Percentiles rank a stretch among this genome's conserved stretches.
phyloP scores from a whole-genome alignment of 768 basidiomycete genomes.

The Kwoniella botswanensis region DNA sequence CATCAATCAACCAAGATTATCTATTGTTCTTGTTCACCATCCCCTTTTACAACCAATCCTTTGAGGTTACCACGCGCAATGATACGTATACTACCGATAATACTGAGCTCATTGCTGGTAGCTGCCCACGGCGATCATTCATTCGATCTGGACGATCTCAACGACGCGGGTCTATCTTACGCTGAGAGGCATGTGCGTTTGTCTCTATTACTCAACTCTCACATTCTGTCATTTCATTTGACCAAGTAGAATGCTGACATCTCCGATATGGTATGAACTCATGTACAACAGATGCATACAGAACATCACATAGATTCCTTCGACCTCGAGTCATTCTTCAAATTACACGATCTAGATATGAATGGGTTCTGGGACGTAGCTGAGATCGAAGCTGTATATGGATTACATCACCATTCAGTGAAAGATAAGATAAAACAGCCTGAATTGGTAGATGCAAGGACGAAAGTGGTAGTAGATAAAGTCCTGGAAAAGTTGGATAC shows the following conservation, averaged over 20 bases:
- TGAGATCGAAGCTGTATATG: slow-evolving; percentile 95
- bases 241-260: neutral
- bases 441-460: slow-evolving; percentile 80
- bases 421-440: slow-evolving; percentile 68
- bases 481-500: slow-evolving; percentile 76
- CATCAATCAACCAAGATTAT: neutral
- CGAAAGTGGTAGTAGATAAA: slow-evolving; percentile 72
- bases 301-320: slow-evolving; percentile 59
- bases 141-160: slow-evolving; percentile 62
- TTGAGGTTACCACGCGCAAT: slow-evolving; percentile 9
- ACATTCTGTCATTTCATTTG: neutral
- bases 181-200: slow-evolving; percentile 86
- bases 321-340: slow-evolving; percentile 93
- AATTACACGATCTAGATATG: slow-evolving; percentile 87
- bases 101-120: slow-evolving; percentile 39
- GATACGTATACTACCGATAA: slow-evolving; percentile 17
- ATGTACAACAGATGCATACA: slow-evolving; percentile 42
- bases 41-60: too few relatives aligned
- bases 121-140: slow-evolving; percentile 71
- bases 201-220: slow-evolving; percentile 5
- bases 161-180: slow-evolving; percentile 75
- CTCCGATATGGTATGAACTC: too few relatives aligned
- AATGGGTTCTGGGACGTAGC: slow-evolving; percentile 81
- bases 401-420: slow-evolving; percentile 88
- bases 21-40: neutral